A percentile compares a stretch with the other conserved stretches of the same genome.
phyloP scores from a whole-genome alignment of 768 basidiomycete species.

The Coprinopsis marcescibilis region DNA sequence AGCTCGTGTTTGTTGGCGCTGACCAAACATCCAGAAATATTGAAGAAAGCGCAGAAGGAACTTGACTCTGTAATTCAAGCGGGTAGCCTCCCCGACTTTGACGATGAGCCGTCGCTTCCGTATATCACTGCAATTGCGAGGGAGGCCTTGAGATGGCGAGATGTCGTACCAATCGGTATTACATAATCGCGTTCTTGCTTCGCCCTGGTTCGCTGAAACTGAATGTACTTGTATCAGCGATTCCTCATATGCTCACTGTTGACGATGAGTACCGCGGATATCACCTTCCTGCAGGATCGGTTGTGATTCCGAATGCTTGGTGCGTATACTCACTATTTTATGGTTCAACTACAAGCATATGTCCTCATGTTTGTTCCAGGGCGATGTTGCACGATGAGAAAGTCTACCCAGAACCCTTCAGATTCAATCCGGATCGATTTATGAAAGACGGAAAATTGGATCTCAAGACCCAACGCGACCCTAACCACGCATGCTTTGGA shows the following conservation, averaged over 20 bases:
- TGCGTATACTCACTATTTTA: constrained; percentile 1
- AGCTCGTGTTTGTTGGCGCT: constrained; percentile 13
- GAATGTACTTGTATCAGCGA: constrained; percentile 14
- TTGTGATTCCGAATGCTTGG: constrained; percentile 27
- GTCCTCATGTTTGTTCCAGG: constrained; percentile 5
- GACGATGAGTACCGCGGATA: constrained; percentile 29
- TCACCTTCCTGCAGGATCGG: constrained; percentile 7
- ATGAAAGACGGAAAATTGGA: too few relatives aligned
- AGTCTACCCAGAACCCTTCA: constrained; percentile 13
- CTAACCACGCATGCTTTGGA: too few relatives aligned
- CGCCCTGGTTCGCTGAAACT: background rate
- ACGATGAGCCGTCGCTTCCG: constrained; percentile 27
- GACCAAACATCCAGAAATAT: constrained; percentile 24
- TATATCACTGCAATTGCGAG: constrained; percentile 29
- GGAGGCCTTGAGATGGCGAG: constrained; percentile 27
- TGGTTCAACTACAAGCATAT: background rate
- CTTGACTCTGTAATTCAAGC: constrained; percentile 21
- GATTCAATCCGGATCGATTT: constrained; percentile 18
- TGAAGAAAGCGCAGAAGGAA: constrained; percentile 33
- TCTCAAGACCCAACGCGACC: too few relatives aligned
- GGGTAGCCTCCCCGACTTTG: constrained; percentile 24
- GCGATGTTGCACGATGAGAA: constrained; percentile 19
- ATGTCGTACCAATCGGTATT: constrained; percentile 25
- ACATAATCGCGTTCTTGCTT: constrained; percentile 1
- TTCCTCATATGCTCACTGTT: constrained; percentile 27